Evolutionary conservation across 352 stramenopile genomes (phyloP), one percentile per base, ranked within the genome.

Genomic region (Globisporangium iwayamae): DNA sequence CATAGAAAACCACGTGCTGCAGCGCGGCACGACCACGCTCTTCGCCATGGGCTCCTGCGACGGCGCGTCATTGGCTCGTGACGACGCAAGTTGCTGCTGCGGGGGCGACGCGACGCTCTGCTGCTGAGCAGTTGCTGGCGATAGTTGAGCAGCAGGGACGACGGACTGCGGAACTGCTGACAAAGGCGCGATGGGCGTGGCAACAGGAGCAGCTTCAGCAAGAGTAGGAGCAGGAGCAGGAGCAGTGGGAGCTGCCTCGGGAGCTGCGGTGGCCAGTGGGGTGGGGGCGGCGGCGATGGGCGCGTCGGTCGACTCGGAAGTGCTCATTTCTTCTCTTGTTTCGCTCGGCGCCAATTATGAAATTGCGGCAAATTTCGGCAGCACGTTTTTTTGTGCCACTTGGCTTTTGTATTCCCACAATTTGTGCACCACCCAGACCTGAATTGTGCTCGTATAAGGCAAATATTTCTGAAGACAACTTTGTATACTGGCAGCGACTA

Each of bases 1-100:
- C 63, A 94, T 75, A 50, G 79, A 68, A 69, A 94, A 94, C 85
- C 85, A 93, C 54, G 80, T 75, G 67, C 77, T 89, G 59, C 82
- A 92, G 48, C 79, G 83, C 18, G 85, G 85, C 48, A 94, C 71
- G 1, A 76, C 70, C n/a, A 91, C 75, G 43, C 62, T 20, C 52
- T 75, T 72, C 25, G 75, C 66, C 4, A 56, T 11, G 1, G 63
- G 63, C 13, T 69, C 63, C 41, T 69, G 63, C 41, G 56, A 69
- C 30, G 63, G 63, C 32, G 56, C 61, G 10, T 56, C 59, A 18
- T 14, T 47, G 22, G 36, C 20, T 32, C 55, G 55, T 20, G 56
- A 18, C 8, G 22, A 25, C 20, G 25, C 18, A 3, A 46, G 43
- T 22, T 67, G 61, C 43, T 60, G 52, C 18, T 54, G 52, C 41